These are phyloP conservation scores for Microthyrium microscopicum DNA, from an alignment of 2,329 filamentous ascomycete species.

Conservation along the genomic window DNA sequence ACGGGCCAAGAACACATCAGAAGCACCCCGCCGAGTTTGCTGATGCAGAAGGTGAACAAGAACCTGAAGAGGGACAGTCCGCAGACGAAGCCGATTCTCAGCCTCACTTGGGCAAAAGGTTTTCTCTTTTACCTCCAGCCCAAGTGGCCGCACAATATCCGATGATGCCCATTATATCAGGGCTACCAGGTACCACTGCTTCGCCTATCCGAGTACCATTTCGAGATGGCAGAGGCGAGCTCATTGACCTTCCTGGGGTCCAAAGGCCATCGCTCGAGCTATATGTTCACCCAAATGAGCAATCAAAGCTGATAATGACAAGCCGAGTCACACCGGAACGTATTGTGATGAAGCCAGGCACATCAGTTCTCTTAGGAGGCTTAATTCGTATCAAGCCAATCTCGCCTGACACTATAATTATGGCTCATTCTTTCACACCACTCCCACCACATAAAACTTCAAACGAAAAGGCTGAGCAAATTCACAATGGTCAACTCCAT, in stretches of 20 bases:
- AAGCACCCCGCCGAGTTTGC: background rate
- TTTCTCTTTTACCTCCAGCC: slow-evolving; percentile 54
- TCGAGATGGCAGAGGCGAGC: slow-evolving; percentile 68
- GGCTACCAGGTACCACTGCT: slow-evolving; percentile 81
- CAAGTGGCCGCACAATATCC: slow-evolving; percentile 61
- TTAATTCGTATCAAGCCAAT: slow-evolving; percentile 74
- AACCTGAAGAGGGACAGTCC: slow-evolving; percentile 11
- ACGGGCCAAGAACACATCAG: background rate
- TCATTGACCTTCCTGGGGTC: slow-evolving; percentile 84
- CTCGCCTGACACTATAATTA: slow-evolving; percentile 45
- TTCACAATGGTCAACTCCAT: slow-evolving; percentile 48
- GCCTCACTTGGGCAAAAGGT: slow-evolving; percentile 17
- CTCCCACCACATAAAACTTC: slow-evolving; percentile 59
- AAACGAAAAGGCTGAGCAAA: slow-evolving; percentile 61
- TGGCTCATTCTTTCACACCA: slow-evolving; percentile 78
- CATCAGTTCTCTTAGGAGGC: slow-evolving; percentile 65
- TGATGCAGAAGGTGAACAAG: background rate
- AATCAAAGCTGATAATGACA: slow-evolving; percentile 60
- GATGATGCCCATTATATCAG: slow-evolving; percentile 69
- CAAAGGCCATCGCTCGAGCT: slow-evolving; percentile 50
- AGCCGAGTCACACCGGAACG: slow-evolving; percentile 58
- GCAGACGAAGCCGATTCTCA: too few relatives aligned
- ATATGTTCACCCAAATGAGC: slow-evolving; percentile 51
- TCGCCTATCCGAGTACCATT: slow-evolving; percentile 89
- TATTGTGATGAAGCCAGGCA: slow-evolving; percentile 52